Base-by-base conservation (phyloP, 345 rosid species). In the Syzygium oleosum region DNA sequence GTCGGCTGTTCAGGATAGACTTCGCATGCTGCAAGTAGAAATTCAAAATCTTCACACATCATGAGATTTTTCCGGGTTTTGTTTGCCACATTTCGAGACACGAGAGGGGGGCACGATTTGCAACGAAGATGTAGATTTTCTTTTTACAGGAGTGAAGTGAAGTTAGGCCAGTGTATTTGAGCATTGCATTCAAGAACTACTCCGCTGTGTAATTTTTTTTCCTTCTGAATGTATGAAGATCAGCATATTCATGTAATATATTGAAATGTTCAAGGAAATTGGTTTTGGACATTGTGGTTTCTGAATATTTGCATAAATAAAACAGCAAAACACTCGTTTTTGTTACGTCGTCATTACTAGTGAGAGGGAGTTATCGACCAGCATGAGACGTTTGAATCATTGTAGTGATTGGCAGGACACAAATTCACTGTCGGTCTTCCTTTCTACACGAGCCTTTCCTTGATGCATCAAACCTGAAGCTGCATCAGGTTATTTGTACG, bases 11-110 rank as follows among this genome's bases (percentile, higher is more conserved):
- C 91, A 90, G 90, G 90, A 91, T 87, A 92, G 88, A 91, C 90
- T 95, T 79, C 90, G 89, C 85, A 88, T 86, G 49, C 89, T 98
- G 31, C 95, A 88, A 92, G 91, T 92, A 59, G 99, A 96, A 84
- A 98, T 96, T 43, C 96, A 96, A 89, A 98, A 98, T 88, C 91
- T 94, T 89, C 98, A 98, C 91, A 93, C 94, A 80, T 94, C 90
- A 27, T 65, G 68, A 51, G 23, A 49, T 65, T 73, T 22, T 51
- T 59, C 23, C 3, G 46, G 46, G 41, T 55, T 87, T 79, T 87
- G 63, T 34, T 54, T 12, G 87, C 25, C 52, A 22, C 52, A 43
- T 85, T 58, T 73, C 12, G 49, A 73, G 83, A 21, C 83, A 73
- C 8, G 27, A 38, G 80, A 19, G 83, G 80, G 83, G 80, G 49